Base-by-base conservation (phyloP, 2,329 filamentous ascomycete genomes). In the Cordyceps fumosorosea region DNA sequence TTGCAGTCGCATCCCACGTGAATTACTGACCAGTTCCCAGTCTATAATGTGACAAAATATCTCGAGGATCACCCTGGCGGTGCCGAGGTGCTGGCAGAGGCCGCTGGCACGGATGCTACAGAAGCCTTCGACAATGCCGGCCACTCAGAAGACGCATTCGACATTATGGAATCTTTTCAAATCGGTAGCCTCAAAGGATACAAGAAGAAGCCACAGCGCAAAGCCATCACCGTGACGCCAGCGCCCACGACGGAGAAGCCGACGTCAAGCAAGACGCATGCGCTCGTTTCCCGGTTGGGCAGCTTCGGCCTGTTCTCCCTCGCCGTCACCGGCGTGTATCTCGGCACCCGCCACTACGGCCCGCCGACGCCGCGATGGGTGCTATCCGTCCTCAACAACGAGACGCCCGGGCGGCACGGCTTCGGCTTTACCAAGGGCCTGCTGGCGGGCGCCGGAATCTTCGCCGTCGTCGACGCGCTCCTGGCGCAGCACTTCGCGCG, bases 71-170 rank as follows among this genome's bases (percentile, higher is more conserved):
- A 88, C 64, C 85, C 85, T 60, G 90, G 90, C 68, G 91, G 91
- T 71, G 85, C 88, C 69, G 89, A 93, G 70, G 84, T 93, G 64
- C 79, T 95, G 47, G 79, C 90, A 63, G 90, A 93, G 65, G 87
- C 90, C 32, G 90, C 82, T 67, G 91, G 91, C 62, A 86, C 87
- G 67, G 90, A 95, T 75, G 87, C 88, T 54, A 90, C 88, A 50
- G 87, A 90, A 71, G 88, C 86, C 48, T 95, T 93, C 70, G 90
- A 95, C 76, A 89, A 93, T 69, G 89, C 91, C 44, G 90, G 90
- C 51, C 91, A 96, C 78, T 91, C 88, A 53, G 89, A 91, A 26
- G 79, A 81, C 61, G 78, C 78, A 3, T 72, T 69, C 56, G 77
- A 79, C 45, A 75, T 78, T 53, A 75, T 80, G 72, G 70, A 69